These are phyloP conservation scores for Entomortierella parvispora DNA, from an alignment of 192 early-diverging fungal species.

Conservation along the genomic window DNA sequence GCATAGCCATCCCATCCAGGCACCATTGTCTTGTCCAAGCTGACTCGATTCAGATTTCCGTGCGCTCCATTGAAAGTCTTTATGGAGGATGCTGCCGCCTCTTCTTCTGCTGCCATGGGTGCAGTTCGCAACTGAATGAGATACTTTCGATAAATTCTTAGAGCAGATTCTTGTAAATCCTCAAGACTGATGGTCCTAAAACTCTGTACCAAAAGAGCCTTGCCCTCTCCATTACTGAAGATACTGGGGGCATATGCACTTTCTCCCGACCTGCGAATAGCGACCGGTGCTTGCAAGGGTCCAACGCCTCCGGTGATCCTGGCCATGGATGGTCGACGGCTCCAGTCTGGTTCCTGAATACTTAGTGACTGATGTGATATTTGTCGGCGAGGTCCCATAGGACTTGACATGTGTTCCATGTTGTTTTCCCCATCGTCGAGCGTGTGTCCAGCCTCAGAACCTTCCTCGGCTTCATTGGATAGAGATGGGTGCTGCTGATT, in stretches of 20 bases:
- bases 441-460: neutral
- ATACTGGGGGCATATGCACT: slow-evolving; percentile 43
- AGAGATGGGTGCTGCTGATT: neutral
- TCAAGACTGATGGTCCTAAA: slow-evolving; percentile 40
- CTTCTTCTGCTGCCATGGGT: slow-evolving; percentile 42
- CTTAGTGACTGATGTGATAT: slow-evolving; percentile 1
- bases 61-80: neutral
- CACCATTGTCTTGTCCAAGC: slow-evolving; percentile 21
- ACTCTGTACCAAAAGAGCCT: slow-evolving; percentile 22
- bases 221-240: slow-evolving; percentile 18
- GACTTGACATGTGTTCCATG: neutral
- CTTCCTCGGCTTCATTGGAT: neutral
- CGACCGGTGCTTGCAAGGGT: slow-evolving; percentile 24
- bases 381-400: neutral
- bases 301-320: slow-evolving; percentile 20
- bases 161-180: slow-evolving; percentile 46
- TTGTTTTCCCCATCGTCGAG: neutral
- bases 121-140: slow-evolving; percentile 41
- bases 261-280: slow-evolving; percentile 36
- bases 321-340: slow-evolving; percentile 12
- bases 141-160: slow-evolving; percentile 47
- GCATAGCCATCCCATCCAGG: slow-evolving; percentile 45
- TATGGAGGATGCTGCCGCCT: slow-evolving; percentile 1
- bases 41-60: neutral
- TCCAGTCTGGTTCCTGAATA: slow-evolving; percentile 10